These are phyloP conservation scores for Trametes maxima DNA, from an alignment of 768 basidiomycete species.

Conservation along the genomic window DNA sequence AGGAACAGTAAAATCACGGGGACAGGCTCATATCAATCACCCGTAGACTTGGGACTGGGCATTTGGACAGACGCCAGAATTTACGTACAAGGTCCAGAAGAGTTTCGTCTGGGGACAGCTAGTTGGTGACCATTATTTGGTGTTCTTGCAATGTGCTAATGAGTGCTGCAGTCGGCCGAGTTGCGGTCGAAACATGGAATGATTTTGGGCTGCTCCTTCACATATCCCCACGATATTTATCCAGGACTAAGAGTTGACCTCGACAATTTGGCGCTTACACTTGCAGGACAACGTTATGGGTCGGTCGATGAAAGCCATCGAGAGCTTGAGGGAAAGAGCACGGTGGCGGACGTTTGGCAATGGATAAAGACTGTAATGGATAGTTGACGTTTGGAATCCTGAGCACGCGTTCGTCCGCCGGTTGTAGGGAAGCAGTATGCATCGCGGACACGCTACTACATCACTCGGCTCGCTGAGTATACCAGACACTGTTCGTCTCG, in stretches of 20 bases:
- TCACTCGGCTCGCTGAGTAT: constrained; percentile 52
- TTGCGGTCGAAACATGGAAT: constrained; percentile 69
- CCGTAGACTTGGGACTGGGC: constrained; percentile 89
- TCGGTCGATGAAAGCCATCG: constrained; percentile 35
- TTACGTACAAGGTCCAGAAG: constrained; percentile 59
- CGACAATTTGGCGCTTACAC: constrained; percentile 27
- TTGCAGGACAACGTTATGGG: constrained; percentile 44
- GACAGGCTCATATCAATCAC: not conserved
- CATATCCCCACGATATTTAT: constrained; percentile 20
- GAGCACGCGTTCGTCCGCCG: too few species aligned
- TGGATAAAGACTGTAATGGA: constrained; percentile 38
- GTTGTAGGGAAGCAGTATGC: not conserved
- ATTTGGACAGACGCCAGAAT: constrained; percentile 93
- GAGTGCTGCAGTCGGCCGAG: constrained; percentile 42
- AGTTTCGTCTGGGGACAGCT: constrained; percentile 43
- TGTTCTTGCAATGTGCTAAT: not conserved
- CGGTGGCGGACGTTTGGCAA: constrained; percentile 31
- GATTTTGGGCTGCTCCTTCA: constrained; percentile 51
- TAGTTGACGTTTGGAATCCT: constrained; percentile 15
- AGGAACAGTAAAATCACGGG: not conserved
- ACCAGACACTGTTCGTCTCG: constrained; percentile 75
- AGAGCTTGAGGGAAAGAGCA: constrained; percentile 9
- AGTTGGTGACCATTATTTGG: constrained; percentile 34
- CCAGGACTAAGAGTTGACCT: constrained; percentile 25
- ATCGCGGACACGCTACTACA: not conserved